Evolutionary conservation across 2,329 filamentous ascomycete species (phyloP).

Genomic region (Stemphylium lycopersici): DNA sequence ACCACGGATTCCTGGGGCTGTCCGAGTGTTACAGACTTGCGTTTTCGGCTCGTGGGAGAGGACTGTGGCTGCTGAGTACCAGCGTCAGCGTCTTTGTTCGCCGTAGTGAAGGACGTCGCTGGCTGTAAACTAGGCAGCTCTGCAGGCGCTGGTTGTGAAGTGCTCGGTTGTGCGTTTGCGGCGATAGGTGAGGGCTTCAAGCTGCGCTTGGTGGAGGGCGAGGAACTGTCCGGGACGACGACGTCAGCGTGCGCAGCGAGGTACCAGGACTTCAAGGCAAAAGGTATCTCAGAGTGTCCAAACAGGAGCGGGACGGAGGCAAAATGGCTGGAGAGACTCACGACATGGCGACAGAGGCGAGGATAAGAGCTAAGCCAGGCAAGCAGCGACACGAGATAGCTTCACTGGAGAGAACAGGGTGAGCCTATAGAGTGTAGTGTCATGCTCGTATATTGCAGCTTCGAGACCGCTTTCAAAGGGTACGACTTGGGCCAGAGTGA

Average conservation of each 20-base stretch:
- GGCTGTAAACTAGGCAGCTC: conserved; percentile 39
- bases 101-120: conserved; percentile 34
- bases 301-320: conserved; percentile 12
- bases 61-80: conserved; percentile 29
- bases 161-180: conserved; percentile 34
- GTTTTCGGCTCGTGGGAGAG: conserved; percentile 37
- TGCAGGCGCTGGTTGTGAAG: conserved; percentile 27
- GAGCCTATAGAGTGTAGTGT: conserved; percentile 37
- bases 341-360: conserved; percentile 44
- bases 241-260: conserved; percentile 38
- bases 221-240: conserved; percentile 44
- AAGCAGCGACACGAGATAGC: conserved; percentile 32
- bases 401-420: conserved; percentile 37
- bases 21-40: conserved; percentile 40
- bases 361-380: conserved; percentile 26
- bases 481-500: conserved; percentile 34
- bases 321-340: conserved; percentile 41
- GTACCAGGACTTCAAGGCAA: neutral
- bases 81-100: conserved; percentile 28
- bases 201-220: conserved; percentile 52
- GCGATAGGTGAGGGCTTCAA: conserved; percentile 51
- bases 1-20: conserved; percentile 36
- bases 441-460: conserved; percentile 43
- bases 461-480: conserved; percentile 38
- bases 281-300: conserved; percentile 7